These are phyloP conservation scores for Cercospora nicotianae DNA, from an alignment of 2,329 filamentous ascomycete genomes.

Conservation along the genomic window DNA sequence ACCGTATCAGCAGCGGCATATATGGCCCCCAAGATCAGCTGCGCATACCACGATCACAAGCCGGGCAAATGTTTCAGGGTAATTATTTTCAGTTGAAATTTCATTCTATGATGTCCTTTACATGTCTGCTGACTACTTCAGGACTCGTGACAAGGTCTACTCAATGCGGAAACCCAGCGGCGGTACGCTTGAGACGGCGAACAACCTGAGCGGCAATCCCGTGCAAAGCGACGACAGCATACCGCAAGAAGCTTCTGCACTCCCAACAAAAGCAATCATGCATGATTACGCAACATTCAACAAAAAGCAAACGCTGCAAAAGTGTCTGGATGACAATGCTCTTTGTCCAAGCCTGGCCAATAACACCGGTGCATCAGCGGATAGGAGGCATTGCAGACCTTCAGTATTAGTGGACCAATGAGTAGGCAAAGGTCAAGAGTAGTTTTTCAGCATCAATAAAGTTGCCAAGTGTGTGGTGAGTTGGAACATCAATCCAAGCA, in stretches of 20 bases:
- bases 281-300: not conserved
- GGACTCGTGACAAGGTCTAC: too few species aligned
- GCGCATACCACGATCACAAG: slow-evolving; percentile 2
- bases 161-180: not conserved
- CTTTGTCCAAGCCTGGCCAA: not conserved
- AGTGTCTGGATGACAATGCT: not conserved
- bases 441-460: not conserved
- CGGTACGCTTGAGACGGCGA: not conserved
- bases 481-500: not conserved
- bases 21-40: not conserved
- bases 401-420: not conserved
- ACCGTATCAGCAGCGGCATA: not conserved
- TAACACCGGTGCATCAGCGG: not conserved
- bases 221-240: not conserved
- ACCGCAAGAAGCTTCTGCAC: not conserved
- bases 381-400: not conserved
- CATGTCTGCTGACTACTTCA: not conserved
- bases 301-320: not conserved
- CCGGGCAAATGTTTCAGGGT: not conserved
- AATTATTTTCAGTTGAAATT: not conserved
- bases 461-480: not conserved
- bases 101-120: not conserved
- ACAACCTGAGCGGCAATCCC: not conserved
- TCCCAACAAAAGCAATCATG: not conserved
- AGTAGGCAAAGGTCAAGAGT: not conserved